Evolutionary conservation across 345 rosid genomes (phyloP).

Genomic region (Zanthoxylum bungeanum): DNA sequence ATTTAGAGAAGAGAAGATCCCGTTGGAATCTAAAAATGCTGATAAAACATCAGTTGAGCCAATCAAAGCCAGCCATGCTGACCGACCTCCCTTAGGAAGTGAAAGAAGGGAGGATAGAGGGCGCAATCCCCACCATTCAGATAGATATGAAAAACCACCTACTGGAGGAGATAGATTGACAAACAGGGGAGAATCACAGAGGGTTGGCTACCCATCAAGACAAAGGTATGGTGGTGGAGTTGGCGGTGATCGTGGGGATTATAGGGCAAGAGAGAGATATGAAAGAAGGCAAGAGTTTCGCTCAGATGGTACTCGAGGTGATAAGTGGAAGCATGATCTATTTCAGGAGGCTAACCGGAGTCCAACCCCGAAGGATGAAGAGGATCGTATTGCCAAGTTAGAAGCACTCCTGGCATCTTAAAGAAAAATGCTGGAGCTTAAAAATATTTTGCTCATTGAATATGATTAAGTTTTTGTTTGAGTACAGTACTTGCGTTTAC

Average conservation of each 20-base stretch:
- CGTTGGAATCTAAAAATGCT: conserved; percentile 35
- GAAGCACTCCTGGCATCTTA: conserved; percentile 82
- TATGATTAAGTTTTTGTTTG: too few species aligned
- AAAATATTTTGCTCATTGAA: not conserved
- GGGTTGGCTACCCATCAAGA: conserved; percentile 32
- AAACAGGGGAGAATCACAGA: conserved; percentile 46
- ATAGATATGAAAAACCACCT: conserved; percentile 42
- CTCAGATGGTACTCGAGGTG: conserved; percentile 41
- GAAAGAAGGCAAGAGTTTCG: conserved; percentile 45
- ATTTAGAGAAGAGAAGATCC: conserved; percentile 71
- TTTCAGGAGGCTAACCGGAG: conserved; percentile 74
- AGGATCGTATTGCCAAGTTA: conserved; percentile 85
- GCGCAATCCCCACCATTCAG: conserved; percentile 34
- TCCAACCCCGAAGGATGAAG: conserved; percentile 68
- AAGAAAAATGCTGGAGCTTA: not conserved
- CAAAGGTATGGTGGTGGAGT: conserved; percentile 44
- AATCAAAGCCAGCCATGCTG: conserved; percentile 25
- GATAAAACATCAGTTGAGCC: conserved; percentile 35
- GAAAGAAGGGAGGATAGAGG: conserved; percentile 57
- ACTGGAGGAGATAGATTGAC: conserved; percentile 38
- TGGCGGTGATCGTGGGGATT: conserved; percentile 27
- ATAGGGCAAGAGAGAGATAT: conserved; percentile 51
- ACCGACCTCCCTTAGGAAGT: conserved; percentile 18
- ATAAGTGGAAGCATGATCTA: conserved; percentile 96
- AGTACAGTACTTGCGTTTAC: too few species aligned